Conservation (phyloP, 352 stramenopile species). For the Albugo laibachii region DNA sequence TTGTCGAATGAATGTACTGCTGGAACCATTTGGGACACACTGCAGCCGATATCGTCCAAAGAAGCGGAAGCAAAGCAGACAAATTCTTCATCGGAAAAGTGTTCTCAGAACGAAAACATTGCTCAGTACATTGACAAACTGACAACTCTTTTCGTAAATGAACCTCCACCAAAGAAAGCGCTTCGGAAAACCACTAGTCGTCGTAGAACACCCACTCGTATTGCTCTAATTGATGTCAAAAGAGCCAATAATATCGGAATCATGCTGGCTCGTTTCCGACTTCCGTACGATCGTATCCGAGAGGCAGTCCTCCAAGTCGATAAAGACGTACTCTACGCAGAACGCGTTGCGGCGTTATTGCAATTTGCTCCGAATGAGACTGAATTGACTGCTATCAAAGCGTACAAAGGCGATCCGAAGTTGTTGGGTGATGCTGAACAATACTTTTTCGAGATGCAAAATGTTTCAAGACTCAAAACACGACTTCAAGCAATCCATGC, state of each 20-base stretch:
- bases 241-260: conserved; percentile 77
- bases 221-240: conserved; percentile 68
- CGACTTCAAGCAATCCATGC: conserved; percentile 60
- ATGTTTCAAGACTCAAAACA: conserved; percentile 32
- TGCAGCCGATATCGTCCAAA: conserved; percentile 13
- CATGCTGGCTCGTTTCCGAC: conserved; percentile 64
- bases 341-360: conserved; percentile 47
- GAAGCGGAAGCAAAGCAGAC: conserved; percentile 6
- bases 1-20: conserved; percentile 29
- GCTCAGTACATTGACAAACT: conserved; percentile 49
- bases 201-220: conserved; percentile 36
- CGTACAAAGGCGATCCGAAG: conserved; percentile 47
- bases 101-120: conserved; percentile 4
- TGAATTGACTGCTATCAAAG: conserved; percentile 37
- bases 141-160: conserved; percentile 65
- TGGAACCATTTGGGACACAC: conserved; percentile 50
- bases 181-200: conserved; percentile 27
- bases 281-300: conserved; percentile 61
- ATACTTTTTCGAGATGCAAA: conserved; percentile 54
- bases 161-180: conserved; percentile 12
- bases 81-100: neutral
- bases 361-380: conserved; percentile 61
- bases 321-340: conserved; percentile 49
- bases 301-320: conserved; percentile 60
- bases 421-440: conserved; percentile 60